A percentile compares a stretch with the other conserved stretches of the same genome.
Conservation (phyloP, 2,329 filamentous ascomycete genomes). For the Alternaria solani region DNA sequence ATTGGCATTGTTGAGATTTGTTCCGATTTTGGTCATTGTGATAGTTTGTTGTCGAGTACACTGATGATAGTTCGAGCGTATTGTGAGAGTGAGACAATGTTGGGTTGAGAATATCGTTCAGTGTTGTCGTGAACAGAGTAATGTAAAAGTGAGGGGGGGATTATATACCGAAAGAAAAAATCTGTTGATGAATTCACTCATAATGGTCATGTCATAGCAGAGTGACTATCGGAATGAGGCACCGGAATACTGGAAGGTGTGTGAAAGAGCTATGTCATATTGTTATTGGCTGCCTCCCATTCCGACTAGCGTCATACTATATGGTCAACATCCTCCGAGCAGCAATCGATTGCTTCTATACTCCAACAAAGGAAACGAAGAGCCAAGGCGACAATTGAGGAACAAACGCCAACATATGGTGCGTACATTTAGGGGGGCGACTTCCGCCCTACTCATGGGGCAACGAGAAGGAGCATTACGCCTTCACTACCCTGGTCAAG, state of each 20-base stretch:
- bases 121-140: neutral
- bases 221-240: neutral
- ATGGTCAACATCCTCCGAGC: no score
- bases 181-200: neutral
- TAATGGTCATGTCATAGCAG: neutral
- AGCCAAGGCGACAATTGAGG: neutral
- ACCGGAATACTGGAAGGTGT: neutral
- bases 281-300: no score
- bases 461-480: neutral
- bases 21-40: neutral
- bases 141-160: fast-evolving
- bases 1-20: neutral
- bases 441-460: neutral
- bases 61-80: neutral
- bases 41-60: neutral
- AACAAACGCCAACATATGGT: neutral
- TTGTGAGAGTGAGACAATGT: neutral
- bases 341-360: neutral
- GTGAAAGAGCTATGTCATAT: no score
- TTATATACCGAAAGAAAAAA: neutral
- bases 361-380: neutral
- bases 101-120: neutral
- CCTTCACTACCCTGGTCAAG: neutral
- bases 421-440: neutral
- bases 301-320: no score